Evolutionary conservation across 805 yeast species (phyloP), one percentile per base, ranked within the genome.

Genomic region (Candida cerambycidarum): DNA sequence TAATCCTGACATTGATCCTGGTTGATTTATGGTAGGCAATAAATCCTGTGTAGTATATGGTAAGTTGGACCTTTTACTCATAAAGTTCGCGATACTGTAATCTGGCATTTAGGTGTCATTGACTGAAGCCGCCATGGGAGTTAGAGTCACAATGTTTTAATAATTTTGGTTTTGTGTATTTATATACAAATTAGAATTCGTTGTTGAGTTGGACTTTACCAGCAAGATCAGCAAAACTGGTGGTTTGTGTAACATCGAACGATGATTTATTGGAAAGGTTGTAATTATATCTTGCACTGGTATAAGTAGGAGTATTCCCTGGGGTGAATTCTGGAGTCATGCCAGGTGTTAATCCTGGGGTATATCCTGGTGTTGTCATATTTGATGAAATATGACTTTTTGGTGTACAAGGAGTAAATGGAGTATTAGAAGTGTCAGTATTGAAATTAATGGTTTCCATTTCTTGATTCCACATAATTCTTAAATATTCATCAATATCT

Each of bases 11-110:
- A 23, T 34, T 34, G 38, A 34, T 39, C 32, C 42, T 35, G 54
- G 39, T 4, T 21, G 17, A 24, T 34, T 34, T 53, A 49, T 33
- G 58, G 66, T 6, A 72, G 73, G 41, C 11, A 68, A 65, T 23
- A 69, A 55, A 44, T 69, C 75, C 51, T 69, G 72, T n/a, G 71
- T 63, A 9, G 66, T 63, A 50, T 67, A 69, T 7, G 75, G 75
- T 31, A 69, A 55, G 42, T 61, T 66, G 42, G 62, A 59, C 39
- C 74, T 55, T 48, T 67, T 66, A 45, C 62, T 58, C 71, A 65
- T 66, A 23, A 9, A 14, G 18, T 14, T 34, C 38, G 38, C 38
- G 29, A 21, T 21, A 15, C 23, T 21, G 23, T 21, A 21, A 21
- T 21, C 23, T 21, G 23, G 5, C 23, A 21, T 21, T 21, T 21